These are phyloP conservation scores for Magnusiomyces paraingens DNA, from an alignment of 1,139 yeast genomes.

Conservation along the genomic window DNA sequence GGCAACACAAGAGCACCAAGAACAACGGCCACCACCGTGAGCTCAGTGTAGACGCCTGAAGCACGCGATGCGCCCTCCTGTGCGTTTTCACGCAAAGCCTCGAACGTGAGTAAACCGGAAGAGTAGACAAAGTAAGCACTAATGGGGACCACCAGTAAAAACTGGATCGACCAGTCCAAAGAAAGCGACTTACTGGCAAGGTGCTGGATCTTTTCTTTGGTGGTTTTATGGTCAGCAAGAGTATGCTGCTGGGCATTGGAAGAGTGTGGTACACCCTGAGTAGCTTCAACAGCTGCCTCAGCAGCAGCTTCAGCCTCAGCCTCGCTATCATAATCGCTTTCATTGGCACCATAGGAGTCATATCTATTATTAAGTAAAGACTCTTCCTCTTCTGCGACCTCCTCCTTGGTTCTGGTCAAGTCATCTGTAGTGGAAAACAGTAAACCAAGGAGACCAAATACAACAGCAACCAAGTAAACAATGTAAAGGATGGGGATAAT, in stretches of 20 bases:
- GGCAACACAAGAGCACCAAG: slow-evolving; percentile 60
- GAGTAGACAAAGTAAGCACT: slow-evolving; percentile 47
- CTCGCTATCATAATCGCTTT: slow-evolving; percentile 2
- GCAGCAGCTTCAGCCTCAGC: not conserved
- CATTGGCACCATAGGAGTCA: not conserved
- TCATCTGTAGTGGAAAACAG: slow-evolving; percentile 23
- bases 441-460: slow-evolving; percentile 49
- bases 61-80: slow-evolving; percentile 55
- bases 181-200: slow-evolving; percentile 41
- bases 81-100: slow-evolving; percentile 61
- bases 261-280: not conserved
- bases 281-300: not conserved
- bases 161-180: slow-evolving; percentile 80
- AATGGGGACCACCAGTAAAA: slow-evolving; percentile 59
- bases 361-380: slow-evolving; percentile 1
- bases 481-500: slow-evolving; percentile 45
- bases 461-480: slow-evolving; percentile 45
- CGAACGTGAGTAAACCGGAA: slow-evolving; percentile 43
- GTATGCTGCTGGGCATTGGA: slow-evolving; percentile 3
- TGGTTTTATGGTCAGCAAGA: slow-evolving; percentile 9
- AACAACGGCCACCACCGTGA: slow-evolving; percentile 37
- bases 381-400: slow-evolving; percentile 5
- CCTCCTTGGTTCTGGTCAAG: slow-evolving; percentile 1
- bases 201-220: slow-evolving; percentile 22
- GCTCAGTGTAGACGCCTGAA: slow-evolving; percentile 40